Evolutionary conservation across 176 grass and related monocot species (phyloP).

Genomic region (Aegilops speltoides): DNA sequence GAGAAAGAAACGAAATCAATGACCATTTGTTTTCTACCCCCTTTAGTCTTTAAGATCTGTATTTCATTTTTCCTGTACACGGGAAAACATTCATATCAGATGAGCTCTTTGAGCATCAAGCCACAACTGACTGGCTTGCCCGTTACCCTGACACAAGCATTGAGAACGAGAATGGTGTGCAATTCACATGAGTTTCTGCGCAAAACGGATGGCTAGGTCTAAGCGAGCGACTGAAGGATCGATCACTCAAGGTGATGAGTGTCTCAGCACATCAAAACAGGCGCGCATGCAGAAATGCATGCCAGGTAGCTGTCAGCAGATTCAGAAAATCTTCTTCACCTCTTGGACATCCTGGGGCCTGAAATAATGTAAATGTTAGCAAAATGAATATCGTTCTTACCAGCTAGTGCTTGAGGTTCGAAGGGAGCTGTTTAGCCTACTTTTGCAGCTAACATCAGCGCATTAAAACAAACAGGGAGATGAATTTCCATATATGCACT

Average conservation of each 20-base stretch:
- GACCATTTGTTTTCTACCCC: neutral
- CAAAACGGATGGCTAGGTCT: conserved; percentile 3
- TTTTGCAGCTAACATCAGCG: conserved; percentile 11
- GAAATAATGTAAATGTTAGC: conserved; percentile 21
- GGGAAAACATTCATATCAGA: conserved; percentile 34
- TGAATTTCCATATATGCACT: neutral
- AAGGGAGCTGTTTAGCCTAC: neutral
- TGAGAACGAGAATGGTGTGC: conserved; percentile 14
- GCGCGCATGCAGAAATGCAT: conserved; percentile 27
- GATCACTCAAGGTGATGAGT: conserved; percentile 18
- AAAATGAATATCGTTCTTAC: conserved; percentile 4
- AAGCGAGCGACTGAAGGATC: conserved; percentile 22
- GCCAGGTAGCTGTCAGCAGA: conserved; percentile 29
- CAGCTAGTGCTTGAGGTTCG: neutral
- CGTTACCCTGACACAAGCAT: neutral
- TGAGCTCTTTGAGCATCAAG: conserved; percentile 26
- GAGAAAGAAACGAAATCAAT: neutral
- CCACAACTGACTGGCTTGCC: conserved; percentile 20
- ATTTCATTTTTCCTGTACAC: conserved; percentile 45
- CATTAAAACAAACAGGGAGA: neutral
- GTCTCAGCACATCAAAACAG: conserved; percentile 25
- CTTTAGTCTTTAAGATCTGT: neutral
- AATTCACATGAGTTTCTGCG: conserved; percentile 14
- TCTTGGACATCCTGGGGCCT: conserved; percentile 41
- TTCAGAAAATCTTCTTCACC: conserved; percentile 38